These are phyloP conservation scores for Phytopythium mirpurense DNA, from an alignment of 352 stramenopile genomes.

Conservation along the genomic window DNA sequence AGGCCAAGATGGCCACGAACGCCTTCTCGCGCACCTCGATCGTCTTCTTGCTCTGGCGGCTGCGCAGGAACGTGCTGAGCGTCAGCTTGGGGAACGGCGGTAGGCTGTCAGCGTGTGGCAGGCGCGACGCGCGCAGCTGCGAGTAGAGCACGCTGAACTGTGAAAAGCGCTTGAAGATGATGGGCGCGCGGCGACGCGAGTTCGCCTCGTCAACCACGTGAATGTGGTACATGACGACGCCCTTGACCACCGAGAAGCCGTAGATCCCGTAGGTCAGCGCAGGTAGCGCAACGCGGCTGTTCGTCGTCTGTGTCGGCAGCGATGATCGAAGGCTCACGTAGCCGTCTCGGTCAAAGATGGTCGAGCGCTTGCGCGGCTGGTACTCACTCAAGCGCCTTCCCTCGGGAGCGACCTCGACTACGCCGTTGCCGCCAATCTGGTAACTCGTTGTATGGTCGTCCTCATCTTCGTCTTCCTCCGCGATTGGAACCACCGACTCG, in stretches of 20 bases:
- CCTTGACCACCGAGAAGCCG: constrained; percentile 35
- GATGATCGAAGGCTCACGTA: constrained; percentile 2
- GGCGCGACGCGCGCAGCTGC: constrained; percentile 27
- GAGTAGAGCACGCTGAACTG: constrained; percentile 50
- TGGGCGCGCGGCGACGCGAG: constrained; percentile 15
- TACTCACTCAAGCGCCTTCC: constrained; percentile 5
- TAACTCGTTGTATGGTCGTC: not conserved
- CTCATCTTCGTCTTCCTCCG: constrained; percentile 2
- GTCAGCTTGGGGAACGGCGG: constrained; percentile 33
- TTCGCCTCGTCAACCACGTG: constrained; percentile 20
- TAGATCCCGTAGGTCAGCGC: constrained; percentile 27
- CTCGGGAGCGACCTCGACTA: constrained; percentile 2
- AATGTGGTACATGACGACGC: constrained; percentile 55
- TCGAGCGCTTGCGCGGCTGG: constrained; percentile 15
- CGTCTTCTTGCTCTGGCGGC: constrained; percentile 34
- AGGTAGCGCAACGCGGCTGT: not conserved
- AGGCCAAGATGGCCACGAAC: constrained; percentile 44
- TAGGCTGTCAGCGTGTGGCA: constrained; percentile 19
- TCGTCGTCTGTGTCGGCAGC: not conserved
- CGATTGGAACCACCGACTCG: not conserved
- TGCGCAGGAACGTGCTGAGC: constrained; percentile 41
- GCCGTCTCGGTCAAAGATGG: constrained; percentile 4
- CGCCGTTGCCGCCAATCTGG: not conserved
- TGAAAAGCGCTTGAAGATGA: constrained; percentile 41
- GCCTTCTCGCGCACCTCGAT: constrained; percentile 45